Evolutionary conservation across 495 filamentous ascomycete species (phyloP).

Genomic region (Penicillium riverlandense): DNA sequence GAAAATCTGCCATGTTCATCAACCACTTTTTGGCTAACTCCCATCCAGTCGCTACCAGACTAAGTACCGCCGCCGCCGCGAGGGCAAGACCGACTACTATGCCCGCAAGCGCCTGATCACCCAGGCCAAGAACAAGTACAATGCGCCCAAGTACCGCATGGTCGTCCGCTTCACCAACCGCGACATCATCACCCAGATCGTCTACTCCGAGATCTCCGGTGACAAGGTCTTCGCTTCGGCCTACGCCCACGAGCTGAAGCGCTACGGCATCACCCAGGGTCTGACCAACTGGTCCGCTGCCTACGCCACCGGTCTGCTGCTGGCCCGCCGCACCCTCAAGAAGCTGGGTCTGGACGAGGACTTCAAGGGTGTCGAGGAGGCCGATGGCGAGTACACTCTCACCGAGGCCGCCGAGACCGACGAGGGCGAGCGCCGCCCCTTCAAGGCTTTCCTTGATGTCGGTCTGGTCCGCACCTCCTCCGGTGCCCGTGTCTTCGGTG

Average conservation of each 20-base stretch:
- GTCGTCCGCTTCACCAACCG: slow-evolving; percentile 99
- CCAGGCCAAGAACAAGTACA: slow-evolving; percentile 99
- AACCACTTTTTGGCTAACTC: slow-evolving; percentile 15
- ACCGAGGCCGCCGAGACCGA: slow-evolving; percentile 86
- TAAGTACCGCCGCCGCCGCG: slow-evolving; percentile 96
- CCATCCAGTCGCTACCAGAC: slow-evolving; percentile 88
- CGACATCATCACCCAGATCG: slow-evolving; percentile 96
- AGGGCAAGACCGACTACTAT: slow-evolving; percentile 99
- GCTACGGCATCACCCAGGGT: slow-evolving; percentile 95
- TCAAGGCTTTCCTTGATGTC: slow-evolving; percentile 98
- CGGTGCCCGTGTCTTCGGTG: slow-evolving; percentile 96
- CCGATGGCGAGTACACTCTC: slow-evolving; percentile 87
- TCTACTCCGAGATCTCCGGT: slow-evolving; percentile 91
- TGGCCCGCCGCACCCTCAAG: slow-evolving; percentile 90
- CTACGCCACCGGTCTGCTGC: slow-evolving; percentile 92
- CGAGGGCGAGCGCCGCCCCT: slow-evolving; percentile 82
- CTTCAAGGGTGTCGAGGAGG: slow-evolving; percentile 90
- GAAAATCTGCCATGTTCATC: slow-evolving; percentile 12
- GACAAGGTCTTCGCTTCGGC: slow-evolving; percentile 93
- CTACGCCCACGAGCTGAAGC: slow-evolving; percentile 96
- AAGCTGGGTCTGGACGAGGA: slow-evolving; percentile 91
- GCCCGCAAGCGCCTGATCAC: slow-evolving; percentile 98
- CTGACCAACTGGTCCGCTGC: slow-evolving; percentile 99
- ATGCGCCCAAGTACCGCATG: slow-evolving; percentile 98
- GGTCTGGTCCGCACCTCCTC: slow-evolving; percentile 95